These are phyloP conservation scores for Pugionium cornutum DNA, from an alignment of 345 rosid species.

Conservation along the genomic window DNA sequence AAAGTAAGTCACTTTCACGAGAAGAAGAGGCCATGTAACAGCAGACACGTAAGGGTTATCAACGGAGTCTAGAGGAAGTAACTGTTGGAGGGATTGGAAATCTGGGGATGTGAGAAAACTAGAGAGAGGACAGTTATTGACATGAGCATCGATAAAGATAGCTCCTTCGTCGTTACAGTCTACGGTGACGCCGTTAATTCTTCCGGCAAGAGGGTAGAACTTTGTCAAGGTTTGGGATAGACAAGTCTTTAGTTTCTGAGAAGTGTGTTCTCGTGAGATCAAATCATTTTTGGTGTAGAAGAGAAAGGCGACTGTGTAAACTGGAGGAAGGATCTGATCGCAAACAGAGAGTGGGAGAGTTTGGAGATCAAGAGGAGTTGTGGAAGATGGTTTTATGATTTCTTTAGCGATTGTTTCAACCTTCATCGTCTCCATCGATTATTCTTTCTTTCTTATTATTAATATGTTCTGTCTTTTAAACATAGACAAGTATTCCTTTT, in stretches of 20 bases:
- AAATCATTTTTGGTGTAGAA: slow-evolving; percentile 18
- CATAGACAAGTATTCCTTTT: too few species aligned
- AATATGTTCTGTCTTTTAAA: too few species aligned
- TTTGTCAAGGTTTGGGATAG: slow-evolving; percentile 45
- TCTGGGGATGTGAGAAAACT: slow-evolving; percentile 37
- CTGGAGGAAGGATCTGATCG: slow-evolving; percentile 4
- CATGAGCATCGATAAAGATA: slow-evolving; percentile 41
- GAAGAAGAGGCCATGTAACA: slow-evolving; percentile 12
- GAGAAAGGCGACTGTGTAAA: slow-evolving; percentile 20
- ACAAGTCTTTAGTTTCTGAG: slow-evolving; percentile 42
- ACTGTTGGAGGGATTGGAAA: background rate
- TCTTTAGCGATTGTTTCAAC: slow-evolving; percentile 15
- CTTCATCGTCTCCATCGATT: background rate
- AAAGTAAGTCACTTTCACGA: slow-evolving; percentile 35
- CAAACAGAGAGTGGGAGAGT: slow-evolving; percentile 25
- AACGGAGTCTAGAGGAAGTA: slow-evolving; percentile 31
- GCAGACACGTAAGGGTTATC: background rate
- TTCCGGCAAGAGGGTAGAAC: slow-evolving; percentile 59
- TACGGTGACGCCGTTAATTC: slow-evolving; percentile 38
- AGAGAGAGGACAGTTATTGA: slow-evolving; percentile 32
- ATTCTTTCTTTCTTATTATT: too few species aligned
- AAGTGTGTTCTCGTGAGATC: slow-evolving; percentile 17
- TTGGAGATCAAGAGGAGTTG: slow-evolving; percentile 22
- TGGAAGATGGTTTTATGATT: slow-evolving; percentile 31
- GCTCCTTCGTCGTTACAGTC: slow-evolving; percentile 55